Conservation (phyloP, 1,139 yeast genomes). For the Saccharomyces hybrid region DNA sequence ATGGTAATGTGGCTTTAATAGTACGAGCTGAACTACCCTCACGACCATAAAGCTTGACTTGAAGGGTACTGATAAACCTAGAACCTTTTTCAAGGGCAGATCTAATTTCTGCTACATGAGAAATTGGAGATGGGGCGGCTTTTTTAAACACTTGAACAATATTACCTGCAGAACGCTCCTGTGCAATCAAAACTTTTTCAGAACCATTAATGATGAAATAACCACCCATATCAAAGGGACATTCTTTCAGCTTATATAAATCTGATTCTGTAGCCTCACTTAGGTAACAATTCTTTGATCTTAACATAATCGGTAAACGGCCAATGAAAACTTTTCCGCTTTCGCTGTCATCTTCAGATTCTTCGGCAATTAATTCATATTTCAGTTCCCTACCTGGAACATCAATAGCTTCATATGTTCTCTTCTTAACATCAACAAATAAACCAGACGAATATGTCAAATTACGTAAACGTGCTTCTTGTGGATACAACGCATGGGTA, state of each 20-base stretch:
- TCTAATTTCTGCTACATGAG: conserved; percentile 94
- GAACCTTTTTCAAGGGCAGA: conserved; percentile 97
- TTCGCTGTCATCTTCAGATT: conserved; percentile 47
- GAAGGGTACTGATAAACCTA: conserved; percentile 86
- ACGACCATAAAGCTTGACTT: conserved; percentile 84
- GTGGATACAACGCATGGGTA: conserved; percentile 97
- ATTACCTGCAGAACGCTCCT: conserved; percentile 96
- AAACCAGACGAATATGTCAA: conserved; percentile 93
- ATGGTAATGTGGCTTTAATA: conserved; percentile 91
- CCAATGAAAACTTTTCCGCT: conserved; percentile 86
- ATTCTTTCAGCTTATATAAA: conserved; percentile 89
- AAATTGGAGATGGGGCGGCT: conserved; percentile 94
- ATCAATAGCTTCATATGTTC: conserved; percentile 79
- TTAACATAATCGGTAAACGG: conserved; percentile 94
- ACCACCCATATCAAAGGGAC: conserved; percentile 99
- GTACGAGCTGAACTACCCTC: conserved; percentile 73
- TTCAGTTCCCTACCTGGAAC: conserved; percentile 60
- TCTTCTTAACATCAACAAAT: conserved; percentile 91
- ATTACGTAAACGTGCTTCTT: conserved; percentile 93
- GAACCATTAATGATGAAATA: conserved; percentile 97
- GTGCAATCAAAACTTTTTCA: conserved; percentile 95
- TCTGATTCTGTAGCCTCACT: conserved; percentile 91
- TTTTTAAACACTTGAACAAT: conserved; percentile 97
- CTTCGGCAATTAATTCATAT: conserved; percentile 50
- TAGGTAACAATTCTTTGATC: conserved; percentile 92